Evolutionary conservation across 371 early-diverging fungal species (phyloP).

Genomic region (Mucor racemosus): DNA sequence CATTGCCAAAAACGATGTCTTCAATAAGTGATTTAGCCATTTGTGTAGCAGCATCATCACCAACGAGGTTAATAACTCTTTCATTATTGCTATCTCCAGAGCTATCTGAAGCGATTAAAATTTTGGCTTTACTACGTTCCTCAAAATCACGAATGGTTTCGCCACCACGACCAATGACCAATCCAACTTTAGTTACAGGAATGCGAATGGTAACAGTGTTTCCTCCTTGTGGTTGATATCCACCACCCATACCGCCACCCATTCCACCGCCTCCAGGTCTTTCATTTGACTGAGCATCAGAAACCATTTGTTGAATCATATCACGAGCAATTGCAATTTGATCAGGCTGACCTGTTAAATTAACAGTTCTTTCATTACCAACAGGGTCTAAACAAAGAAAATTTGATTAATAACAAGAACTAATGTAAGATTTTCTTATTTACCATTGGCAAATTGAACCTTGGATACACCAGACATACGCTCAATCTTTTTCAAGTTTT

Average conservation of each 20-base stretch:
- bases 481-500: slow-evolving; percentile 82
- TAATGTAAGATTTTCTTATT: background rate
- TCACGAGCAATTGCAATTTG: slow-evolving; percentile 66
- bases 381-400: slow-evolving; percentile 35
- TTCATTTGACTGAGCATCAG: slow-evolving; percentile 48
- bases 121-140: slow-evolving; percentile 78
- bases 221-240: slow-evolving; percentile 23
- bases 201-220: slow-evolving; percentile 56
- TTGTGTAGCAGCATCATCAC: slow-evolving; percentile 73
- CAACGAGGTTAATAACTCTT: slow-evolving; percentile 73
- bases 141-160: slow-evolving; percentile 90
- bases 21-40: slow-evolving; percentile 77
- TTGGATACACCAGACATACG: slow-evolving; percentile 64
- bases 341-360: slow-evolving; percentile 65
- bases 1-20: slow-evolving; percentile 66
- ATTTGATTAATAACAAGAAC: background rate
- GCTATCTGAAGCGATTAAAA: slow-evolving; percentile 79
- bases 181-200: slow-evolving; percentile 78
- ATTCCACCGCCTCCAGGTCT: slow-evolving; percentile 26
- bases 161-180: slow-evolving; percentile 90
- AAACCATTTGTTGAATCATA: slow-evolving; percentile 61
- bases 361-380: slow-evolving; percentile 65
- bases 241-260: slow-evolving; percentile 17
- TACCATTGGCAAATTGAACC: slow-evolving; percentile 74
- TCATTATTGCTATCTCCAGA: slow-evolving; percentile 57